A percentile compares a stretch with the other conserved stretches of the same genome.
These are phyloP conservation scores for Tieghemostelium lacteum DNA, from an alignment of 78 protist genomes.

Conservation along the genomic window DNA sequence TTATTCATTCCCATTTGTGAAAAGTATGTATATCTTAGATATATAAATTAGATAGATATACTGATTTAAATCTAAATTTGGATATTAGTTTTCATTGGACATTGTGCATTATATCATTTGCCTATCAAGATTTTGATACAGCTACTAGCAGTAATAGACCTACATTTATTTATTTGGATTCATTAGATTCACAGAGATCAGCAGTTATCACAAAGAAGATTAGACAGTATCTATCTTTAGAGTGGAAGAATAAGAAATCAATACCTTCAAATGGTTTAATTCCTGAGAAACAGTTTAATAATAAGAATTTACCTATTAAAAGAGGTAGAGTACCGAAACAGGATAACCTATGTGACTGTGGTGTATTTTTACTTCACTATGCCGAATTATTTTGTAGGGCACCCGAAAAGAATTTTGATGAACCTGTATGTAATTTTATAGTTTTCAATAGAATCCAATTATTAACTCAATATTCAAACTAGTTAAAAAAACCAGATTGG, in stretches of 20 bases:
- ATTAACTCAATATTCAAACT: not conserved
- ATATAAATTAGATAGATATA: not conserved
- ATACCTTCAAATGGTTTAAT: slow-evolving; percentile 51
- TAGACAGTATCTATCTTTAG: slow-evolving; percentile 49
- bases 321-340: slow-evolving; percentile 67
- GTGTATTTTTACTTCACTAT: slow-evolving; percentile 75
- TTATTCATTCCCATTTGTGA: slow-evolving; percentile 77
- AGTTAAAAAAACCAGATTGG: slow-evolving; percentile 49
- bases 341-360: slow-evolving; percentile 75
- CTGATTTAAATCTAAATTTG: not conserved
- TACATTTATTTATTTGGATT: slow-evolving; percentile 47
- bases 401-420: slow-evolving; percentile 60
- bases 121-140: slow-evolving; percentile 34
- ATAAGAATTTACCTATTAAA: slow-evolving; percentile 8
- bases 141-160: slow-evolving; percentile 9
- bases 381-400: slow-evolving; percentile 67
- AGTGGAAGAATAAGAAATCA: slow-evolving; percentile 56
- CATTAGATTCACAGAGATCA: slow-evolving; percentile 17
- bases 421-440: slow-evolving; percentile 8
- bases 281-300: slow-evolving; percentile 13
- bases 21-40: slow-evolving; percentile 14
- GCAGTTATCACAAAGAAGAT: slow-evolving; percentile 22
- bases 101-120: slow-evolving; percentile 42
- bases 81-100: slow-evolving; percentile 74
- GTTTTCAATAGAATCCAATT: not conserved